phyloP scores from a whole-genome alignment of 768 basidiomycete species.

The Peribolospora baueri region DNA sequence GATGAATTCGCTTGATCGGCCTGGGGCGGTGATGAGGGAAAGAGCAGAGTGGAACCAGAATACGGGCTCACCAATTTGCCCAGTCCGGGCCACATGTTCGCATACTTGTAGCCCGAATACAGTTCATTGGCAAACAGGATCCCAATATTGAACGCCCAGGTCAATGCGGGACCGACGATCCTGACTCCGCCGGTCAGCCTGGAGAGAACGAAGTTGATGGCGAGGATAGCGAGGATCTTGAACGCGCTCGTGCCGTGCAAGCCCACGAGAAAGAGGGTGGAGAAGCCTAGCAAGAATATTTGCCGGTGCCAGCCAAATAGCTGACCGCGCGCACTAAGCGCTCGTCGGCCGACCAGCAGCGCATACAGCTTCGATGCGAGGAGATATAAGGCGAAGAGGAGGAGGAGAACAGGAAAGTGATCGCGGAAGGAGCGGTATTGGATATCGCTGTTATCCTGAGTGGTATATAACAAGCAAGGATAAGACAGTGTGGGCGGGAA shows the following conservation, averaged over 20 bases:
- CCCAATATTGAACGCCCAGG: conserved; percentile 53
- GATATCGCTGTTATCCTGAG: conserved; percentile 68
- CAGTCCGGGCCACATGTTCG: conserved; percentile 31
- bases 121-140: conserved; percentile 56
- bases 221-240: conserved; percentile 52
- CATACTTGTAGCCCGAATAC: conserved; percentile 48
- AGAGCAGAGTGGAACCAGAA: not conserved
- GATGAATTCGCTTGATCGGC: not conserved
- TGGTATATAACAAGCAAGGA: not conserved
- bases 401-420: conserved; percentile 41
- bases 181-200: conserved; percentile 24
- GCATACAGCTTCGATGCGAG: conserved; percentile 31
- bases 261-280: conserved; percentile 40
- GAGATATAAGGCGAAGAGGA: conserved; percentile 33
- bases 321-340: conserved; percentile 9
- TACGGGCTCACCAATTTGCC: conserved; percentile 32
- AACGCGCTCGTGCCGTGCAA: conserved; percentile 59
- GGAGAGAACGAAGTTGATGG: conserved; percentile 41
- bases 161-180: conserved; percentile 25
- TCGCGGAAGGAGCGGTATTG: conserved; percentile 75
- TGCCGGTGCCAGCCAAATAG: conserved; percentile 20
- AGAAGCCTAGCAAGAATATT: conserved; percentile 35
- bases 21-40: not conserved
- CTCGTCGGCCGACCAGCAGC: conserved; percentile 8
- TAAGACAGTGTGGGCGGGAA: not conserved